phyloP scores from a whole-genome alignment of 768 basidiomycete genomes.

The Mrakia blollopis region DNA sequence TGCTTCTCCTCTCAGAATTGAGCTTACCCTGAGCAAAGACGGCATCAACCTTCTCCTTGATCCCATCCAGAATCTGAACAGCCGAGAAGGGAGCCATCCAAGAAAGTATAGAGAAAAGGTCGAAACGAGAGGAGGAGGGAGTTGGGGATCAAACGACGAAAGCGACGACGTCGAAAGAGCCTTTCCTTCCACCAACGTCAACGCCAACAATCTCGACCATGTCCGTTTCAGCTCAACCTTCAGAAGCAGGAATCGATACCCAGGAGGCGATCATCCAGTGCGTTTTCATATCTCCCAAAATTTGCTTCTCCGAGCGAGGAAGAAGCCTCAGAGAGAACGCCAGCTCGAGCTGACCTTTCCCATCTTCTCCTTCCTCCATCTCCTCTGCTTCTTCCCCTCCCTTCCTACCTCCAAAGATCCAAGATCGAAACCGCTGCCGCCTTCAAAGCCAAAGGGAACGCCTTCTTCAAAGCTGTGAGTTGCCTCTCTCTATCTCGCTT shows the following conservation, averaged over 20 bases:
- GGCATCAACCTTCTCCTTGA: conserved; percentile 38
- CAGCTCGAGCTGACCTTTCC: background rate
- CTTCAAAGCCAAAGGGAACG: conserved; percentile 29
- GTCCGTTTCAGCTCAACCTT: background rate
- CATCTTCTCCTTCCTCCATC: background rate
- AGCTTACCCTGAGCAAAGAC: conserved; percentile 30
- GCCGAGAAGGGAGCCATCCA: conserved; percentile 34
- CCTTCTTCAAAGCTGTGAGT: conserved; percentile 28
- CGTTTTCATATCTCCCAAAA: background rate
- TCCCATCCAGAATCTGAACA: conserved; percentile 31
- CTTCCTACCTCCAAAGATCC: background rate
- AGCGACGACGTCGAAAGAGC: background rate
- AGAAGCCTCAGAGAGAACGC: background rate
- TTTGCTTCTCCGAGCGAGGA: background rate
- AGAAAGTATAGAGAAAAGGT: too few relatives aligned
- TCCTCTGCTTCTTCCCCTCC: background rate
- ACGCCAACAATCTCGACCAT: background rate
- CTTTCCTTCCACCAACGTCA: too few relatives aligned
- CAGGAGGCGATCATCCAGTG: background rate
- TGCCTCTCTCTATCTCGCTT: background rate
- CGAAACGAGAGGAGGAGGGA: background rate
- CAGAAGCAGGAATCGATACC: background rate
- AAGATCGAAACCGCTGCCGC: conserved; percentile 11
- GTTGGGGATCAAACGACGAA: background rate
- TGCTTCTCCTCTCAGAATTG: background rate